Percentiles rank a stretch among this genome's conserved stretches.
Conservation (phyloP, 257 asterid genomes). For the Fraxinus cuspidata region DNA sequence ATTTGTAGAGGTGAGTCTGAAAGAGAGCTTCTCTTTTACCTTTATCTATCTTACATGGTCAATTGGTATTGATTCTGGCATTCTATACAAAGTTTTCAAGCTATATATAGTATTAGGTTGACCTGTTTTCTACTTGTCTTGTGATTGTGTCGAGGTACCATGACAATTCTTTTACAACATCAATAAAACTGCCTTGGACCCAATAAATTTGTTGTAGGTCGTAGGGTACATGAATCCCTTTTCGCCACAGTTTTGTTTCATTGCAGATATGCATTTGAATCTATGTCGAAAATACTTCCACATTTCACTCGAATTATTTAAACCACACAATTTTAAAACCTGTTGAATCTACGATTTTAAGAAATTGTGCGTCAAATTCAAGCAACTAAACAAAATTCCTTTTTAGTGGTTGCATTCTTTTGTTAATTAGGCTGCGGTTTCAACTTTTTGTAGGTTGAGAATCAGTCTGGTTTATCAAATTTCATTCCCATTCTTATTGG, state of each 20-base stretch:
- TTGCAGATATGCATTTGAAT: too few relatives aligned
- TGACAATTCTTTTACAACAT: too few relatives aligned
- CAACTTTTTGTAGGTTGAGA: slow-evolving; percentile 71
- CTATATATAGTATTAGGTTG: background rate
- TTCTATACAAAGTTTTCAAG: background rate
- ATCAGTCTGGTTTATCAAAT: slow-evolving; percentile 90
- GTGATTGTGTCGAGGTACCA: background rate
- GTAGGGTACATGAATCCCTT: too few relatives aligned
- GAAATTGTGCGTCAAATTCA: background rate
- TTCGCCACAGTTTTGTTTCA: too few relatives aligned
- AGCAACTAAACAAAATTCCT: background rate
- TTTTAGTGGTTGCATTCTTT: background rate
- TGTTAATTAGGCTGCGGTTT: slow-evolving; percentile 13
- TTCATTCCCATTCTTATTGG: slow-evolving; percentile 85
- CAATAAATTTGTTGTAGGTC: too few relatives aligned
- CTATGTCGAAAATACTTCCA: background rate
- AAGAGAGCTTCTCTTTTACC: background rate
- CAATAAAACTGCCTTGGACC: too few relatives aligned
- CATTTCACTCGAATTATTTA: background rate
- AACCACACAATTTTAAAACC: background rate
- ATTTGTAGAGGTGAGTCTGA: slow-evolving; percentile 66
- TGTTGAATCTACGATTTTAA: background rate
- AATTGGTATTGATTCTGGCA: too few relatives aligned
- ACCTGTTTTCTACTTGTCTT: background rate
- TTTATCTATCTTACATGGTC: background rate